These are phyloP conservation scores for Cyanodermella asteris DNA, from an alignment of 2,329 filamentous ascomycete species.

Conservation along the genomic window DNA sequence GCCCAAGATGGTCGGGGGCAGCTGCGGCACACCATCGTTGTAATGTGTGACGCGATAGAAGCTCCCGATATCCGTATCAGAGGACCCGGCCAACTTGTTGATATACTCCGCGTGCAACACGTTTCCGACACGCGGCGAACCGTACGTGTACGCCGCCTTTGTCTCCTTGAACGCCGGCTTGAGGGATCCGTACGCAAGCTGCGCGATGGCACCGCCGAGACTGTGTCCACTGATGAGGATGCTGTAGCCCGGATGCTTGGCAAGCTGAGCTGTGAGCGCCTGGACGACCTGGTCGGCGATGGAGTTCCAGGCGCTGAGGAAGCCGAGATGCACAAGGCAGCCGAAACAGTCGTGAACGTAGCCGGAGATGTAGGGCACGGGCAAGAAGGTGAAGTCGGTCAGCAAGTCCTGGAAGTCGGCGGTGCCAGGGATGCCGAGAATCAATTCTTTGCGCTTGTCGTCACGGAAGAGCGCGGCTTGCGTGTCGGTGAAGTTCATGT, in stretches of 20 bases:
- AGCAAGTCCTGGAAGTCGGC: conserved; percentile 14
- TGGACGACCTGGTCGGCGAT: conserved; percentile 17
- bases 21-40: conserved; percentile 43
- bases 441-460: too few species aligned
- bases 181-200: too few species aligned
- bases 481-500: too few species aligned
- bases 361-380: conserved; percentile 11
- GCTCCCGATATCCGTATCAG: conserved; percentile 12
- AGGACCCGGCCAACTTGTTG: conserved; percentile 14
- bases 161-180: too few species aligned
- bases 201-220: conserved; percentile 29
- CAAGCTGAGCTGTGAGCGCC: conserved; percentile 15
- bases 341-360: conserved; percentile 21
- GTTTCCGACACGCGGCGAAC: conserved; percentile 21
- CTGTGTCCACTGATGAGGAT: conserved; percentile 28
- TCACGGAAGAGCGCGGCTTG: too few species aligned
- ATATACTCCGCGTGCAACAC: conserved; percentile 15
- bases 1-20: conserved; percentile 38
- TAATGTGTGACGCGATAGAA: conserved; percentile 42
- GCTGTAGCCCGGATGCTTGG: conserved; percentile 18
- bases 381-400: conserved; percentile 13
- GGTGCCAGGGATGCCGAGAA: conserved; percentile 17
- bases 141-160: conserved; percentile 23
- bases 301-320: conserved; percentile 25
- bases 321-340: conserved; percentile 24